Evolutionary conservation across 495 filamentous ascomycete genomes (phyloP).

Genomic region (Clavariopsis aquatica): DNA sequence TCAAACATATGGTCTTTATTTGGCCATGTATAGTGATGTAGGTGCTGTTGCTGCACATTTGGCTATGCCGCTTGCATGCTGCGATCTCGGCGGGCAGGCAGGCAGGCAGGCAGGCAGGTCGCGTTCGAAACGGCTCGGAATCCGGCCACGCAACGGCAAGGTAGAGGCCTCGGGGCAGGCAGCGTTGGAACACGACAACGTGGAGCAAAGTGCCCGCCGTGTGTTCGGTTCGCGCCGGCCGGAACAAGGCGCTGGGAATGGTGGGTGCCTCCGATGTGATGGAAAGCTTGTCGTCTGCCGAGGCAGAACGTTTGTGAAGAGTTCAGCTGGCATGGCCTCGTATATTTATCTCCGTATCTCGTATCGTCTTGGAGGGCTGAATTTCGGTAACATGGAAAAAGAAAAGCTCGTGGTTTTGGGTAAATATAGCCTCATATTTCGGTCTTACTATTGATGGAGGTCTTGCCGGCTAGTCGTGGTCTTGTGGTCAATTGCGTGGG

Average conservation of each 20-base stretch:
- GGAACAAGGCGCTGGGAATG: not conserved
- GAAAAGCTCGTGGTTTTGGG: not conserved
- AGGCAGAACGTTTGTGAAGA: not conserved
- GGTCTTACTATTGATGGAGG: not conserved
- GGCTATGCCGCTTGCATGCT: not conserved
- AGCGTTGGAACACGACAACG: not conserved
- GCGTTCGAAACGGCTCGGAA: slow-evolving; percentile 5
- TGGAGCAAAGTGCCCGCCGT: not conserved
- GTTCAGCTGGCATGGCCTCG: slow-evolving; percentile 4
- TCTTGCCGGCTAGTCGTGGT: not conserved
- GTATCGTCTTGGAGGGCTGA: not conserved
- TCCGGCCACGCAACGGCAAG: not conserved
- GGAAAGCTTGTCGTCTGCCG: slow-evolving; percentile 3
- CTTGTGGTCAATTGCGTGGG: not conserved
- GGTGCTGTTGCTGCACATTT: not conserved
- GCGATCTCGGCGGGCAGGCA: not conserved
- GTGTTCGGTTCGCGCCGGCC: not conserved
- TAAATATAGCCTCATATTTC: slow-evolving; percentile 10
- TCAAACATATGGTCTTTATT: not conserved
- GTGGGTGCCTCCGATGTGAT: not conserved
- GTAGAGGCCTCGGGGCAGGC: not conserved
- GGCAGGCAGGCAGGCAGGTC: not conserved
- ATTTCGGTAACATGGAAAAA: not conserved
- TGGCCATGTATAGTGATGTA: not conserved
- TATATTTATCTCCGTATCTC: slow-evolving; percentile 23